Evolutionary conservation across 1,139 yeast species (phyloP).

Genomic region (Yamadazyma sp.): DNA sequence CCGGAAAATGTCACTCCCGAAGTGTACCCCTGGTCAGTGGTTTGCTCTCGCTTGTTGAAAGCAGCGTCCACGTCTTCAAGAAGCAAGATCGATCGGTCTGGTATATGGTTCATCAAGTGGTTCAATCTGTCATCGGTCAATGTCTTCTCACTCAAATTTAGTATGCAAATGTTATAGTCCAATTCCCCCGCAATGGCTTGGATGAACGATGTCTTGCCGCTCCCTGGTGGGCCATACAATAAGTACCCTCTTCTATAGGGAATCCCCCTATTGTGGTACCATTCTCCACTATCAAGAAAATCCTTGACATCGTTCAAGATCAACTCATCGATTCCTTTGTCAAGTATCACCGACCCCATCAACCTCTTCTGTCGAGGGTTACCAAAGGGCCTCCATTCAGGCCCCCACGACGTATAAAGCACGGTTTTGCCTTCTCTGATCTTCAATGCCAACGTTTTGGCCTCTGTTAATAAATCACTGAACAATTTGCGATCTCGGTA

Average conservation of each 20-base stretch:
- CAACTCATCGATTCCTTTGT: constrained; percentile 64
- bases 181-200: constrained; percentile 96
- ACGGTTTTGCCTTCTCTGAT: constrained; percentile 94
- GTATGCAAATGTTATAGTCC: constrained; percentile 91
- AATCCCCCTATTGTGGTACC: constrained; percentile 96
- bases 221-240: constrained; percentile 96
- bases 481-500: constrained; percentile 78
- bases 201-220: constrained; percentile 93
- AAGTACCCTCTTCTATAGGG: constrained; percentile 96
- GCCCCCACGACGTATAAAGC: constrained; percentile 92
- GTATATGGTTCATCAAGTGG: constrained; percentile 94
- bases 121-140: constrained; percentile 92
- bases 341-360: constrained; percentile 83
- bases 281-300: constrained; percentile 73
- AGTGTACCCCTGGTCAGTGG: constrained; percentile 68
- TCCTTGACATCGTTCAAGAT: constrained; percentile 75
- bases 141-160: constrained; percentile 86
- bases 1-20: constrained; percentile 97
- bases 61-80: constrained; percentile 97
- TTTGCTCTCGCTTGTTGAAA: constrained; percentile 76
- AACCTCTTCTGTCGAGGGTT: constrained; percentile 88
- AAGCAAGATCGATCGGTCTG: constrained; percentile 79
- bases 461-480: constrained; percentile 74
- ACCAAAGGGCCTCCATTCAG: constrained; percentile 99
- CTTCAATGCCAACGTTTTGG: constrained; percentile 78